phyloP scores from a whole-genome alignment of 495 filamentous ascomycete genomes.

The Neohortaea acidophila region DNA sequence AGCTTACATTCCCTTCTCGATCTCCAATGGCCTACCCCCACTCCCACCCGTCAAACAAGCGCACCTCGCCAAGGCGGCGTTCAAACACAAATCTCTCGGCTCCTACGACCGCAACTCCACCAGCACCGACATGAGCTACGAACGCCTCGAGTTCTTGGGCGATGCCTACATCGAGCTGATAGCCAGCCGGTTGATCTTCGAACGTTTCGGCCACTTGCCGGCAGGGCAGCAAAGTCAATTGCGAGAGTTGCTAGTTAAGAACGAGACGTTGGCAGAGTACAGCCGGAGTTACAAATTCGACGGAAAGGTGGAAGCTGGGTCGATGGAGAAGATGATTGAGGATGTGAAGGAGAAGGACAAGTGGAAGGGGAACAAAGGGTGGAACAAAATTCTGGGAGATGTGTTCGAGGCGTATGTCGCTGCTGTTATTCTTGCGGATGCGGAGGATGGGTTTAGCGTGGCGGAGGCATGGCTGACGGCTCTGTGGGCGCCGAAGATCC shows the following conservation, averaged over 20 bases:
- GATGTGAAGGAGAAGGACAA: constrained; percentile 24
- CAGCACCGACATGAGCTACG: constrained; percentile 14
- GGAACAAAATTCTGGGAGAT: constrained; percentile 58
- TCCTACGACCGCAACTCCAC: constrained; percentile 9
- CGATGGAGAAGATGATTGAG: constrained; percentile 9
- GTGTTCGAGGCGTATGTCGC: constrained; percentile 83
- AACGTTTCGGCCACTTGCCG: constrained; percentile 21
- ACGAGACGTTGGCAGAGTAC: constrained; percentile 55
- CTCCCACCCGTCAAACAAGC: constrained; percentile 9
- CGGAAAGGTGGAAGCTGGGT: constrained; percentile 29
- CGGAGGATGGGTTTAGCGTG: constrained; percentile 39
- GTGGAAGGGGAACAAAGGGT: constrained; percentile 32
- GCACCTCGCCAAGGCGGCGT: constrained; percentile 15
- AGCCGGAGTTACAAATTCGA: constrained; percentile 53
- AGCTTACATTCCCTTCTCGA: constrained; percentile 15
- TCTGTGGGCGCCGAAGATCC: constrained; percentile 43
- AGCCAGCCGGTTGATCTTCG: constrained; percentile 21
- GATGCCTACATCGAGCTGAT: constrained; percentile 28
- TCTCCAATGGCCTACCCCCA: constrained; percentile 11
- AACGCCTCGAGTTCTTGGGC: constrained; percentile 29
- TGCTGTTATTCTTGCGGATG: constrained; percentile 52
- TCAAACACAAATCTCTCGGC: constrained; percentile 15
- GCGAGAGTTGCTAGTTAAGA: constrained; percentile 42
- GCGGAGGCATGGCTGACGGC: constrained; percentile 52
- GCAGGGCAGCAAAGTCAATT: constrained; percentile 16